Conservation (phyloP, 805 yeast species). For the Blastobotrys attinorum region DNA sequence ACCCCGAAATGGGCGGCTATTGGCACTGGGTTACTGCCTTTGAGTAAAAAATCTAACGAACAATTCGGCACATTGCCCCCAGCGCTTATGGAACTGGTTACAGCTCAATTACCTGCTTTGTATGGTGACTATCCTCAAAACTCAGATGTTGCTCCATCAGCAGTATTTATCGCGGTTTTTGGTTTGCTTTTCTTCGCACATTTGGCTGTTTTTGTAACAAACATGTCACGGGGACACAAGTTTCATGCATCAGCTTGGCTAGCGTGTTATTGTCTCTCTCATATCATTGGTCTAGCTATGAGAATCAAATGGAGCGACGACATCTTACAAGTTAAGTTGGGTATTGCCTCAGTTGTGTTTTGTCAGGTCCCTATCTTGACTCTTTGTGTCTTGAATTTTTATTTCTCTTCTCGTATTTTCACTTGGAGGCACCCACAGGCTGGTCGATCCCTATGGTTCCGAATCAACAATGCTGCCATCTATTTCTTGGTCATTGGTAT, state of each 20-base stretch:
- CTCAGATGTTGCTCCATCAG: slow-evolving; percentile 52
- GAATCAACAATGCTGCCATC: slow-evolving; percentile 30
- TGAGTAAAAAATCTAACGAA: neutral
- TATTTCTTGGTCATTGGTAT: slow-evolving; percentile 50
- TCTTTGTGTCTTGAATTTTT: slow-evolving; percentile 50
- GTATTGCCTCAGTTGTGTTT: slow-evolving; percentile 51
- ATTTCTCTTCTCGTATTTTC: slow-evolving; percentile 63
- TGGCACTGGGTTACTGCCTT: slow-evolving; percentile 5
- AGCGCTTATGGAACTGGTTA: neutral
- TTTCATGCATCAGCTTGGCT: slow-evolving; percentile 50
- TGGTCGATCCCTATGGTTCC: slow-evolving; percentile 45
- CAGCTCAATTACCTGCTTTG: slow-evolving; percentile 24
- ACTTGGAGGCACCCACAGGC: slow-evolving; percentile 73
- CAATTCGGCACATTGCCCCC: slow-evolving; percentile 1
- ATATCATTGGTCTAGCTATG: slow-evolving; percentile 51
- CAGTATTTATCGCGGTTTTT: slow-evolving; percentile 49
- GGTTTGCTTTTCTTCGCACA: slow-evolving; percentile 42
- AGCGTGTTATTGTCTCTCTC: slow-evolving; percentile 43
- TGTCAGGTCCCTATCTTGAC: slow-evolving; percentile 51
- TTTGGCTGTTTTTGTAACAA: slow-evolving; percentile 38
- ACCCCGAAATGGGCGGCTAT: slow-evolving; percentile 3
- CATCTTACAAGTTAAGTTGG: slow-evolving; percentile 38
- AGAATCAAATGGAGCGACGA: slow-evolving; percentile 56
- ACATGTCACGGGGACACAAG: slow-evolving; percentile 49
- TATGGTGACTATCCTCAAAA: slow-evolving; percentile 57